These are phyloP conservation scores for Sophora flavescens DNA, from an alignment of 306 rosid species.

Conservation along the genomic window DNA sequence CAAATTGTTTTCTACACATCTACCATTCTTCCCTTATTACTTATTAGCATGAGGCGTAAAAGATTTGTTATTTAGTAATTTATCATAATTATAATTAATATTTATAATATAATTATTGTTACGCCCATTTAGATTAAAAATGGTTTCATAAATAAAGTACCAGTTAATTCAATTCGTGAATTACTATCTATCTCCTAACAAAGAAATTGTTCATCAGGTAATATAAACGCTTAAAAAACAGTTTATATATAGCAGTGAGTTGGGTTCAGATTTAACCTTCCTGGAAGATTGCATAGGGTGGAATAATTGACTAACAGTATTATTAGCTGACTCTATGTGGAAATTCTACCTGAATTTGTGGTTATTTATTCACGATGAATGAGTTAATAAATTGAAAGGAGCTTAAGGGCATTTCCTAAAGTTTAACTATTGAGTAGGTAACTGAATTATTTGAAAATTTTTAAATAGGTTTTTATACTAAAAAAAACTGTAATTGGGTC, in stretches of 20 bases:
- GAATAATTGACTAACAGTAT: neutral
- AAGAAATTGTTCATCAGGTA: no score
- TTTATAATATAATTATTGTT: neutral
- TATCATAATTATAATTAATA: no score
- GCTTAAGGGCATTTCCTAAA: neutral
- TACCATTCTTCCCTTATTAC: neutral
- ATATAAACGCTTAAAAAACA: no score
- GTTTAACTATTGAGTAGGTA: no score
- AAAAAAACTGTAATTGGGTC: no score
- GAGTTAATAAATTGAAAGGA: constrained; percentile 8
- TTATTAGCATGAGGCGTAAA: neutral
- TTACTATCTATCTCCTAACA: neutral
- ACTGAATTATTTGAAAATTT: no score
- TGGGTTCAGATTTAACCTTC: neutral
- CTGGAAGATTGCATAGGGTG: neutral
- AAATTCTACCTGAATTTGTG: constrained; percentile 19
- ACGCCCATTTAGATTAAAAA: neutral
- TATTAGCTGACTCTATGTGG: constrained; percentile 22
- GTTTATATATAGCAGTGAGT: no score
- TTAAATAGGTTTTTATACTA: no score
- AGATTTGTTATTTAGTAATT: no score
- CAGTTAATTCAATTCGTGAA: no score
- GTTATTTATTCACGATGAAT: constrained; percentile 4
- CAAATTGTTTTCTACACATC: constrained; percentile 24
- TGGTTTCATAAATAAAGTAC: neutral